Evolutionary conservation across 306 rosid genomes (phyloP), one percentile per base, ranked within the genome.

Genomic region (Lathyrus tuberosus): DNA sequence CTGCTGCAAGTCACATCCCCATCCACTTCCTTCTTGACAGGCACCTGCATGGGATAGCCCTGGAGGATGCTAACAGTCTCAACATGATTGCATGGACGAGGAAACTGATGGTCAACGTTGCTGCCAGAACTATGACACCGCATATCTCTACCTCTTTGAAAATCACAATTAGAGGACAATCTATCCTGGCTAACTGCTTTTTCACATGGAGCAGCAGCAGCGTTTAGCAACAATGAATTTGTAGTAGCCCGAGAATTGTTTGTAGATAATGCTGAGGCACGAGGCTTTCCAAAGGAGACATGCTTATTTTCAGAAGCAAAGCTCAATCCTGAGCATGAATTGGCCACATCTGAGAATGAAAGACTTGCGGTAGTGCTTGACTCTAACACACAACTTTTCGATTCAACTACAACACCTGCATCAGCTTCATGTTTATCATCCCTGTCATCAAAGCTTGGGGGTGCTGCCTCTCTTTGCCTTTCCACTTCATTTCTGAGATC

Each of bases 301-400:
- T 41, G 79, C 73, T 68, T 71, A 66, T 26, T 78, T 67, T 83
- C 88, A 53, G 81, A 28, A 67, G 71, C 75, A 40, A 81, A 73
- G 60, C 79, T 74, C 58, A 79, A 73, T 70, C 81, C 91, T 18
- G 91, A 84, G 72, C 82, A 79, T 38, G 89, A 81, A 71, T 79
- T 76, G 17, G 77, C 83, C n/a, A 58, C 70, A 46, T 79, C 79
- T 63, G 76, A 70, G 57, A 54, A 57, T 9, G 86, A 79, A 76
- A 70, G 71, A 84, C 70, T 81, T 42, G 81, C 84, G 42, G 62
- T 17, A 41, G 82, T 41, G 56, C 80, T 76, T n/a, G 88, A 76
- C 83, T 75, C 82, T 14, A 69, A 90, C 26, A 47, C 81, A 5
- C 80, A 72, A 28, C 58, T 46, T 70, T 73, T 81, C 46, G 75